Evolutionary conservation across 768 basidiomycete genomes (phyloP).

Genomic region (Auricularia sp.): DNA sequence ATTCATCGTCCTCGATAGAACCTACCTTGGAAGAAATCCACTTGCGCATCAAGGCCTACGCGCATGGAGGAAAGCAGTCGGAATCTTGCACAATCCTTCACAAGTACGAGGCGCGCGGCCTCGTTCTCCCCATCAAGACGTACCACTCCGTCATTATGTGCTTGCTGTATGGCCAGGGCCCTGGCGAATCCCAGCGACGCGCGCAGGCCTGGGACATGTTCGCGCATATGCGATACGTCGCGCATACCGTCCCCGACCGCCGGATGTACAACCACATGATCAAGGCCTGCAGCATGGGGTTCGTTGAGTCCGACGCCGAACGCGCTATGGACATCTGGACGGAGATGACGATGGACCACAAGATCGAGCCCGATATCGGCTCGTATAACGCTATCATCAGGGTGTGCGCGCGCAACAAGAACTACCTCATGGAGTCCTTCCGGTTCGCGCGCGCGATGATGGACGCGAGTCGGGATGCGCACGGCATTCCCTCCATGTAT

Average conservation of each 20-base stretch:
- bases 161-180: slow-evolving; percentile 37
- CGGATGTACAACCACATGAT: slow-evolving; percentile 81
- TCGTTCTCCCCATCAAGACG: slow-evolving; percentile 59
- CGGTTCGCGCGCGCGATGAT: slow-evolving; percentile 82
- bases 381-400: slow-evolving; percentile 79
- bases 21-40: slow-evolving; percentile 10
- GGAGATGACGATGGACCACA: slow-evolving; percentile 76
- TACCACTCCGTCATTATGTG: slow-evolving; percentile 61
- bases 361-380: slow-evolving; percentile 49
- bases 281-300: slow-evolving; percentile 46
- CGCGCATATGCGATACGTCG: slow-evolving; percentile 91
- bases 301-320: slow-evolving; percentile 61
- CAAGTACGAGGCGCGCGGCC: slow-evolving; percentile 52
- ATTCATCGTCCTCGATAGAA: background rate
- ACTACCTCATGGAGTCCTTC: slow-evolving; percentile 73
- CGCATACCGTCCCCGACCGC: slow-evolving; percentile 70
- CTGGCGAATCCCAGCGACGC: slow-evolving; percentile 31
- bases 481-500: slow-evolving; percentile 34
- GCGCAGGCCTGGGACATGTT: slow-evolving; percentile 93
- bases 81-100: slow-evolving; percentile 62
- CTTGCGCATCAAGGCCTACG: slow-evolving; percentile 40
- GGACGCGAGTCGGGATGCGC: slow-evolving; percentile 60
- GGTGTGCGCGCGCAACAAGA: slow-evolving; percentile 58
- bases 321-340: slow-evolving; percentile 87
- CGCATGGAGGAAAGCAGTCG: slow-evolving; percentile 41